Percentiles rank a stretch among this genome's conserved stretches.
These are phyloP conservation scores for Lactarius pseudohatsudake DNA, from an alignment of 768 basidiomycete genomes.

Conservation along the genomic window DNA sequence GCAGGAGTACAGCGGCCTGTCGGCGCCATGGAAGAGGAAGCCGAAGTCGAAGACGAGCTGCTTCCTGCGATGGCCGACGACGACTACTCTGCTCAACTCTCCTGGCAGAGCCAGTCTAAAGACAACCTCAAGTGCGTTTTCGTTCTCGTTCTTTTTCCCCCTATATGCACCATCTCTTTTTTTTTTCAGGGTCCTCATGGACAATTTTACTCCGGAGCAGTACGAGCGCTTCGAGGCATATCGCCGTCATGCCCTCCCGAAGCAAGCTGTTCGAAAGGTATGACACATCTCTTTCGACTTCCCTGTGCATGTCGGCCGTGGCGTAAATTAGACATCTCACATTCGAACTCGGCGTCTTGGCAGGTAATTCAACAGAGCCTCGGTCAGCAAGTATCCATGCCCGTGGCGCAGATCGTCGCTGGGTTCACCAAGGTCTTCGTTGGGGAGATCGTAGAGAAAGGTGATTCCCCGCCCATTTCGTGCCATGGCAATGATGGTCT, in stretches of 20 bases:
- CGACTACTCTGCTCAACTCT: slow-evolving; percentile 80
- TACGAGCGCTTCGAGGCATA: slow-evolving; percentile 91
- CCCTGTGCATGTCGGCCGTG: not conserved
- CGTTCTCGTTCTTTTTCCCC: slow-evolving; percentile 20
- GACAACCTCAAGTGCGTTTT: slow-evolving; percentile 73
- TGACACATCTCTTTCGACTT: slow-evolving; percentile 18
- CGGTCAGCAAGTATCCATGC: slow-evolving; percentile 80
- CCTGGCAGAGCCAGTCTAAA: slow-evolving; percentile 85
- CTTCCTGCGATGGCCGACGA: slow-evolving; percentile 87
- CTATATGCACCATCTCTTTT: not conserved
- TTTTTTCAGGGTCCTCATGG: slow-evolving; percentile 72
- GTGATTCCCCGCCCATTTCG: slow-evolving; percentile 38
- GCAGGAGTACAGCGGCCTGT: slow-evolving; percentile 22
- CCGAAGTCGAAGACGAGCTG: slow-evolving; percentile 75
- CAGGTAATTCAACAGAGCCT: slow-evolving; percentile 83
- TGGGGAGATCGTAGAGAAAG: slow-evolving; percentile 88
- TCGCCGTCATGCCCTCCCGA: slow-evolving; percentile 77
- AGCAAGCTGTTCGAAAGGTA: slow-evolving; percentile 80
- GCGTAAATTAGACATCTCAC: not conserved
- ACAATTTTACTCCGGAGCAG: slow-evolving; percentile 79
- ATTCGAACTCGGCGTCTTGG: slow-evolving; percentile 21
- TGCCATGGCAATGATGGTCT: not conserved
- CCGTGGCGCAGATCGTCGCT: slow-evolving; percentile 85
- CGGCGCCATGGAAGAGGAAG: slow-evolving; percentile 41
- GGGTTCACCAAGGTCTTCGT: slow-evolving; percentile 92